Base-by-base conservation (phyloP, 352 stramenopile species). In the Elongisporangium prolatum region DNA sequence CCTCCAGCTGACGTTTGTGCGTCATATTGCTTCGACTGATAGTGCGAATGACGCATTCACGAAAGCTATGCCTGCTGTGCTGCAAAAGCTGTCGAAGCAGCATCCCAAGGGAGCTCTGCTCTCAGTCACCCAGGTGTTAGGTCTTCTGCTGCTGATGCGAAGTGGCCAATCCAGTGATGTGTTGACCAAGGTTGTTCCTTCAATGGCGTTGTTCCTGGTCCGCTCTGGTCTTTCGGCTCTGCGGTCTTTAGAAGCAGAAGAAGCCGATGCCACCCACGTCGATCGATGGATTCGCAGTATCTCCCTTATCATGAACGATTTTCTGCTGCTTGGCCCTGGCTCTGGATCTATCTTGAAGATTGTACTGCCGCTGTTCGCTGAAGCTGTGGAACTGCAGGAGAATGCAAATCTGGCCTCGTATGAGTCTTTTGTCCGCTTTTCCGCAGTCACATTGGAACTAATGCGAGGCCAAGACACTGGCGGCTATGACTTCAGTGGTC, bases 401-500 rank as follows among this genome's bases (percentile, higher is more conserved):
- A 73, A 18, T n/a, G 37, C 9, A 9, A 50, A 59, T 3, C 10
- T 34, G 2, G 34, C 52, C 44, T 59, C 54, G 40, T 83, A 73
- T 40, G 37, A 65, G 17, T 52, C 57, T 7, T 82, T 85, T 56
- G 60, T 75, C n/a, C 58, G 47, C 25, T 56, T 85, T 21, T 75
- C 63, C 18, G 50, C 60, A 13, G 60, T 67, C 16, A 60, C 85
- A 9, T 50, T 87, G 9, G 63, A 66, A 51, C 51, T 81, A 2
- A 61, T 62, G 22, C 57, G 50, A n/a, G 63, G 62, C 9, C 63
- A 73, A 3, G 56, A 25, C 14, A 38, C 44, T 5, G 25, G 60
- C 25, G 61, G 71, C n/a, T 81, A 71, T 52, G 63, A 80, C 37
- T 85, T 80, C 62, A 53, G 8, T 20, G 60, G 61, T 4, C 73